Base-by-base conservation (phyloP, 495 filamentous ascomycete species). In the Lophiostoma macrostomum region DNA sequence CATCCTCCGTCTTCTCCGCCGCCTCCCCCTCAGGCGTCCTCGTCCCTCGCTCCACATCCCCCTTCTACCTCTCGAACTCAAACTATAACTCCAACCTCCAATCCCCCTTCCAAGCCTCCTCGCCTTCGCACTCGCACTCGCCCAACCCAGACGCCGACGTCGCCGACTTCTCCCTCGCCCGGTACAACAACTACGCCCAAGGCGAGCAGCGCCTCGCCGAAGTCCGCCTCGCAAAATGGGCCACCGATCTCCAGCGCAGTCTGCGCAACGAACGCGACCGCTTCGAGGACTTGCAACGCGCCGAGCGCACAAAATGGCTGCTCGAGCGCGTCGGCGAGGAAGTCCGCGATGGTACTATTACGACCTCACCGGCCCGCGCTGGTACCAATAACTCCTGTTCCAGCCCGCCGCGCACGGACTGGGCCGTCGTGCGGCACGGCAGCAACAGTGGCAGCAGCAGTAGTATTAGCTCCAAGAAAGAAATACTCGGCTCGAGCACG, bases 201-300 rank as follows among this genome's bases (percentile, higher is more conserved):
- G 75, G 79, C 24, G 83, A 93, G 67, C 83, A 91, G 57, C 76
- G 74, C 10, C 70, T 87, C n/a, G 85, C 88, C 3, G 87, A 89
- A 61, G 78, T 95, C 20, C 79, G 86, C 16, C 75, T 96, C 11
- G 86, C 85, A 5, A 87, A 90, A 62, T 98, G 93, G 93, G 91
- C 91, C 8, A 77, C 82, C 1, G 89, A 96, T 63, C 77, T 98
- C 0, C 91, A 96, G 64, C 83, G 80, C 39, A 90, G 86, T 58
- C 71, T 95, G 4, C 79, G 84, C 20, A 85, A 88, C 34, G 91
- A 98, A 67, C 82, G 88, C 8, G 80, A 83, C 19, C 74, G 86
- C 64, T 95, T 88, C 52, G 83, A 87, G 35, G 71, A 78, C 2
- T 74, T 94, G 0, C 80, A 84, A 6, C 73, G 78, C 4, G 78